Evolutionary conservation across 2,329 filamentous ascomycete species (phyloP), one percentile per base, ranked within the genome.

Genomic region (Aureobasidium zeae): DNA sequence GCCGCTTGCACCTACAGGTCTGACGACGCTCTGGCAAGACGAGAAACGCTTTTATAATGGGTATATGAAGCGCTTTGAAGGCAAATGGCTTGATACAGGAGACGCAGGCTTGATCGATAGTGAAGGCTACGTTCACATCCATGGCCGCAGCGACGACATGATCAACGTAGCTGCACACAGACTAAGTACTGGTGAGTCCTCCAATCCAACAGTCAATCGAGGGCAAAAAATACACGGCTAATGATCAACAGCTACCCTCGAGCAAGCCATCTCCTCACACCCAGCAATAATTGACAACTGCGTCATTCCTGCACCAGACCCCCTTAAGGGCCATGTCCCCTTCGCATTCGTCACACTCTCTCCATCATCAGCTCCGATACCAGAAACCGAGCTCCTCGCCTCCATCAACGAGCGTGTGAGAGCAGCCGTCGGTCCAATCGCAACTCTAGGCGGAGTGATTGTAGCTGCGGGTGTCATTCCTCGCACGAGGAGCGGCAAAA

Each of bases 151-250:
- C 22, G 88, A 95, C 65, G 88, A 95, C 61, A 82, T 95, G 48
- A 87, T 95, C 57, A 95, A 95, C 57, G 88, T 94, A n/a, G 88
- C 87, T 29, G 87, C 88, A 4, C 88, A 95, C 66, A 77, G 88
- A 11, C 80, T 95, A 49, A 89, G 83, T 50, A 94, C 87, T 9
- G 86, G 83, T 83, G 69, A 54, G 71, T 61, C 17, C 3, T 30
- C 9, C 38, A 31, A 20, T 25, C n/a, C 8, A 4, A 12, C 5
- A 17, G 8, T 10, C 7, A 5, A 3, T 17, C 16, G 10, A 16
- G 15, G 24, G 19, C 28, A 24, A n/a, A 16, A 32, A n/a, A 22
- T 15, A 31, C 8, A 41, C 26, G 17, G 9, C 13, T 3, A n/a
- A n/a, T n/a, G n/a, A n/a, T 30, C 10, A 2, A 19, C 51, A 85